Evolutionary conservation across 179 eudicot genomes (phyloP), one percentile per base, ranked within the genome.

Genomic region (Drosera spatulata): DNA sequence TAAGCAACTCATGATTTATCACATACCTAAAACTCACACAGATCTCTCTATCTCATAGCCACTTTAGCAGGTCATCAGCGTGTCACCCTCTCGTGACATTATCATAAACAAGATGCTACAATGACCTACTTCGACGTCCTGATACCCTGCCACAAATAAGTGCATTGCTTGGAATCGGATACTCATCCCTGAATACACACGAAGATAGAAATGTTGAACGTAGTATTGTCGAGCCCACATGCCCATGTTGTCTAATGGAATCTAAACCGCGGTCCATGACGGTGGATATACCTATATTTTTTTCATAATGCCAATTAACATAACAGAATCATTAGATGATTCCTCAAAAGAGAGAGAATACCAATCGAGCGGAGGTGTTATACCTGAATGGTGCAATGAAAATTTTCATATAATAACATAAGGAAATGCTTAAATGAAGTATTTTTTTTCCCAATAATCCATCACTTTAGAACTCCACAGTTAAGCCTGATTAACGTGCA

Each of bases 221-320:
- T 86, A 61, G 72, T 90, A 87, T 58, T 80, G 93, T 59, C 97
- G 83, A 47, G 78, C 93, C 95, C 95, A 84, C 95, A 86, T 86
- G 59, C 94, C 94, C 51, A 83, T 89, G 59, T 86, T 86, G 83
- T 84, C 90, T 12, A 86, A 61, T 37, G 95, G 87, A 79, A 86
- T 75, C 68, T 85, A 90, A 2, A 82, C 73, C 39, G 95, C 95
- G 2, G 97, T 90, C 97, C 95, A 87, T 48, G 97, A 79, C 59
- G 55, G 79, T 13, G 97, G 95, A 66, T 85, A 90, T 4, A 90
- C 97, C 97, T 86, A 71, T 51, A 69, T 59, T 10, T 37, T 15
- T 48, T 45, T 15, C n/a, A n/a, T n/a, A n/a, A n/a, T n/a, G n/a
- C n/a, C n/a, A n/a, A n/a, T n/a, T n/a, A n/a, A n/a, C n/a, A n/a